Evolutionary conservation across 2,329 filamentous ascomycete genomes (phyloP).

Genomic region (Trichoderma afroharzianum): DNA sequence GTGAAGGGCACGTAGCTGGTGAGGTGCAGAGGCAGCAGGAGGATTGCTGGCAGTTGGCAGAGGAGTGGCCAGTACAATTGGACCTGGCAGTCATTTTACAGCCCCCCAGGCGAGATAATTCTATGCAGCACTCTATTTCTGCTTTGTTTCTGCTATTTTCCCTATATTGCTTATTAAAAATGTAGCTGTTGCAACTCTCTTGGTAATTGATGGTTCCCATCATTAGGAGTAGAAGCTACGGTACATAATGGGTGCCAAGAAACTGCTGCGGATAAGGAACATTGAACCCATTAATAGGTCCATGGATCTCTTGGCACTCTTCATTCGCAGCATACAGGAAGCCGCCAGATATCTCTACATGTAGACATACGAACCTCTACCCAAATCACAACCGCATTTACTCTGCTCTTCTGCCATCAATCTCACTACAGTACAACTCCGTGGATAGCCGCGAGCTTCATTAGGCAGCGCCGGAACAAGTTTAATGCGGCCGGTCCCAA

Average conservation of each 20-base stretch:
- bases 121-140: neutral
- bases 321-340: neutral
- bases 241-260: neutral
- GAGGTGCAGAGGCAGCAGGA: neutral
- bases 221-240: neutral
- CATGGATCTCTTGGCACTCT: neutral
- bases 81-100: neutral
- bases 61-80: neutral
- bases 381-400: neutral
- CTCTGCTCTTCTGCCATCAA: neutral
- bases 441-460: neutral
- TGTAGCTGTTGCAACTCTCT: neutral
- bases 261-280: neutral
- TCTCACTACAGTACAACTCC: neutral
- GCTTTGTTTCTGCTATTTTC: neutral
- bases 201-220: neutral
- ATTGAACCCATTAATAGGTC: neutral
- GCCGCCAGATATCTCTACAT: too few relatives aligned
- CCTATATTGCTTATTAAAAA: too few relatives aligned
- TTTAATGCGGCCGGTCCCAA: neutral
- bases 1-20: slow-evolving; percentile 2
- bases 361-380: neutral
- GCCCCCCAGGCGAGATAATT: neutral
- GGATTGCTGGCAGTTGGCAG: neutral
- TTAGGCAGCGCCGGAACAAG: slow-evolving; percentile 1